Percentiles rank a stretch among this genome's conserved stretches.
Conservation (phyloP, 257 asterid species). For the Prunella vulgaris region DNA sequence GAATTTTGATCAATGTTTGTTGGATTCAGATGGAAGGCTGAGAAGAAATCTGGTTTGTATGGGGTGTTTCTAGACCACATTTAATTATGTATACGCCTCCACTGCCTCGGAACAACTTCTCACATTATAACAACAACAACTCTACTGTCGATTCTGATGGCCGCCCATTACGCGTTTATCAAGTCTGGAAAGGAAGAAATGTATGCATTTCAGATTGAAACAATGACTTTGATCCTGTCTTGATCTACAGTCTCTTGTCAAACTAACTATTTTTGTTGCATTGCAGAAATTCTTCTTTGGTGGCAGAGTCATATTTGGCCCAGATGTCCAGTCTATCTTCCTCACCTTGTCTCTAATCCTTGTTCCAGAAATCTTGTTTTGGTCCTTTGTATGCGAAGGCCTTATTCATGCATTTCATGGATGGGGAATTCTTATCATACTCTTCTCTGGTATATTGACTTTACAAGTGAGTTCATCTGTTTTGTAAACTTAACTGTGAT, state of each 20-base stretch:
- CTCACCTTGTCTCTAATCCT: conserved; percentile 53
- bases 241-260: background rate
- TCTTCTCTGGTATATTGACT: conserved; percentile 40
- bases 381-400: conserved; percentile 48
- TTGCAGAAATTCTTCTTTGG: conserved; percentile 64
- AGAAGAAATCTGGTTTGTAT: background rate
- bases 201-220: conserved; percentile 18
- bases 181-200: conserved; percentile 56
- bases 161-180: conserved; percentile 33
- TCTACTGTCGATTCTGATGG: conserved; percentile 18
- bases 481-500: too few species aligned
- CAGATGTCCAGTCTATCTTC: conserved; percentile 61
- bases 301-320: conserved; percentile 77
- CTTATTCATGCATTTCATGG: conserved; percentile 33
- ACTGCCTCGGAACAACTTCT: too few species aligned
- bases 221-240: background rate
- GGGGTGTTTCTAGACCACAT: conserved; percentile 5
- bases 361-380: conserved; percentile 53
- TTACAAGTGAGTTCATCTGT: conserved; percentile 42
- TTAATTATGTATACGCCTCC: conserved; percentile 39
- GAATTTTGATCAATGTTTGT: background rate
- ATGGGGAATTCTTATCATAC: conserved; percentile 38
- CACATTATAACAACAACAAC: too few species aligned
- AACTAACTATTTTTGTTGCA: background rate
- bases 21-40: conserved; percentile 30